Percentiles rank a stretch among this genome's conserved stretches.
These are phyloP conservation scores for Penstemon newberryi DNA, from an alignment of 257 asterid species.

Conservation along the genomic window DNA sequence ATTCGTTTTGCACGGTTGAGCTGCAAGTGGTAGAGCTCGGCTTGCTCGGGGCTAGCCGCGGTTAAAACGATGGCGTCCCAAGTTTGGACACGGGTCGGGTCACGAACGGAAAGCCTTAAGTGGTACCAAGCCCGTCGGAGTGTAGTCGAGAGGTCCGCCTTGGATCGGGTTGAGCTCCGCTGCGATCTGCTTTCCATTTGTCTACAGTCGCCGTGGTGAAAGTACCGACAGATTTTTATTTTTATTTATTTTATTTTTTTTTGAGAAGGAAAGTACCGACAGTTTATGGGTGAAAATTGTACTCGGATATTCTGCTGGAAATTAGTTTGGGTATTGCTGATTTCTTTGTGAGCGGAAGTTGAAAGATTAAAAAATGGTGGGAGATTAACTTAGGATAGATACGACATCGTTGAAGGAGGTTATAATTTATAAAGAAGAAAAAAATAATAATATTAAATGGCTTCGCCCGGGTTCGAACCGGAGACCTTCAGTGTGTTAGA, in stretches of 20 bases:
- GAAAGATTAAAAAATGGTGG: too few species aligned
- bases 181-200: slow-evolving; percentile 34
- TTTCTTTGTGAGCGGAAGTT: too few species aligned
- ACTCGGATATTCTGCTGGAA: background rate
- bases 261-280: background rate
- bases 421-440: too few species aligned
- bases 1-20: slow-evolving; percentile 78
- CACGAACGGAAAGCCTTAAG: slow-evolving; percentile 74
- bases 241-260: too few species aligned
- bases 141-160: slow-evolving; percentile 52
- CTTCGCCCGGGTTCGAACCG: slow-evolving; percentile 76
- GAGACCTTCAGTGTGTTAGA: slow-evolving; percentile 97
- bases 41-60: slow-evolving; percentile 98
- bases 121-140: slow-evolving; percentile 90
- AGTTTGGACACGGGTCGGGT: slow-evolving; percentile 72
- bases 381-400: too few species aligned
- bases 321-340: background rate
- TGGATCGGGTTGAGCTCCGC: slow-evolving; percentile 36
- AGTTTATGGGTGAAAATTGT: slow-evolving; percentile 9
- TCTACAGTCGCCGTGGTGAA: background rate
- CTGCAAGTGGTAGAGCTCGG: slow-evolving; percentile 85
- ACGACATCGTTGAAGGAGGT: too few species aligned
- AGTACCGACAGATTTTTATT: slow-evolving; percentile 6
- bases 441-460: slow-evolving; percentile 23
- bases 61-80: slow-evolving; percentile 94